Evolutionary conservation across 352 stramenopile genomes (phyloP), one percentile per base, ranked within the genome.

Genomic region (Aphanomyces stellatus): DNA sequence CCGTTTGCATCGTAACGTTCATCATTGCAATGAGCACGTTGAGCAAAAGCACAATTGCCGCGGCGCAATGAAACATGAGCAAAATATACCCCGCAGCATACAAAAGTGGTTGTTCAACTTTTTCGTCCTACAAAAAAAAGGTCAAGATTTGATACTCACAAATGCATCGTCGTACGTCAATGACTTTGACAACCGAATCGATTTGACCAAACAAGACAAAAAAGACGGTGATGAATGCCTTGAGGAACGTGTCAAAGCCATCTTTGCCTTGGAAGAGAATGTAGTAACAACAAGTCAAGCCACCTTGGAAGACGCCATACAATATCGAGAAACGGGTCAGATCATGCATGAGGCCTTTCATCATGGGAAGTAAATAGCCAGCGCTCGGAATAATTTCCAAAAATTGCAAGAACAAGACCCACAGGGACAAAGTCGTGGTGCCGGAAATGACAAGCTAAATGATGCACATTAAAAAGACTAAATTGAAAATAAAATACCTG

Each of bases 11-110:
- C 28, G 76, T 88, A 1, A 78, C 85, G 31, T 78, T 77, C 80
- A 88, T 88, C 78, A 87, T 87, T n/a, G 80, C 80, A 31, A 87
- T 84, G 31, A 88, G 74, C 43, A 88, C 84, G 56, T 87, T 88
- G 53, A 88, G 75, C 46, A 88, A 65, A n/a, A 88, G 74, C 17
- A 86, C 79, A 10, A 88, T 79, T 51, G 78, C 77, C 24, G 69
- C 71, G 35, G 85, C 57, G 42, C 86, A 72, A 35, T 88, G 77
- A 13, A 79, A 70, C 22, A 88, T 74, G 22, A 87, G 72, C 59
- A 88, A 53, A 19, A 57, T 57, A 24, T 57, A 57, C 49, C 49
- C 49, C 49, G 33, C 49, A 34, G 33, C 49, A 35, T 40, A 57
- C 25, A 57, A n/a, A 33, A 57, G 49, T 24, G 49, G 49, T 30